These are phyloP conservation scores for Boehmeria nivea DNA, from an alignment of 306 rosid genomes.

Conservation along the genomic window DNA sequence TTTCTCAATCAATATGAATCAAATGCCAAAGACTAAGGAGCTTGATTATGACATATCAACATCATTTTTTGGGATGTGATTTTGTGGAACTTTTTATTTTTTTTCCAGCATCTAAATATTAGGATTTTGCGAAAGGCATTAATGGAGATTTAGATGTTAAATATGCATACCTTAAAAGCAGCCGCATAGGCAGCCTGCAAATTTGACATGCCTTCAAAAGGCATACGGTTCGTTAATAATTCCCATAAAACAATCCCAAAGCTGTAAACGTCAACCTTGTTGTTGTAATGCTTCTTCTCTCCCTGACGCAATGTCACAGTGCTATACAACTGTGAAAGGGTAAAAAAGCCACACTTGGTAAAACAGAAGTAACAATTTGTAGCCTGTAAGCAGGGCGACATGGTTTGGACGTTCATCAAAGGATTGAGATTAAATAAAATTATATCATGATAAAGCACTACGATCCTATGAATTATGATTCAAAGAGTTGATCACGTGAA, in stretches of 20 bases:
- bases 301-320: constrained; percentile 95
- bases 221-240: constrained; percentile 94
- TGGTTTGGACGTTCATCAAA: not conserved
- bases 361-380: constrained; percentile 1
- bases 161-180: constrained; percentile 78
- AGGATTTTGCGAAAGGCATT: not conserved
- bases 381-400: constrained; percentile 2
- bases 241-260: constrained; percentile 98
- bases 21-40: no score
- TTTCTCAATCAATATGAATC: no score
- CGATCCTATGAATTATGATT: not conserved
- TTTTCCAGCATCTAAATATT: no score
- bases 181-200: constrained; percentile 99
- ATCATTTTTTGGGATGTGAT: no score
- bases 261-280: constrained; percentile 96
- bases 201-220: constrained; percentile 99
- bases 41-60: no score
- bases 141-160: constrained; percentile 2
- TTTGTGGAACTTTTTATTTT: no score
- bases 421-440: not conserved
- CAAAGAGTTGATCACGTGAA: no score
- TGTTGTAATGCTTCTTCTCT: constrained; percentile 97
- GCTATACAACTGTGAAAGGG: constrained; percentile 73
- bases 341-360: constrained; percentile 2
- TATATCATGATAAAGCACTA: not conserved